Evolutionary conservation across 257 asterid species (phyloP), one percentile per base, ranked within the genome.

Genomic region (Scutellaria barbata): DNA sequence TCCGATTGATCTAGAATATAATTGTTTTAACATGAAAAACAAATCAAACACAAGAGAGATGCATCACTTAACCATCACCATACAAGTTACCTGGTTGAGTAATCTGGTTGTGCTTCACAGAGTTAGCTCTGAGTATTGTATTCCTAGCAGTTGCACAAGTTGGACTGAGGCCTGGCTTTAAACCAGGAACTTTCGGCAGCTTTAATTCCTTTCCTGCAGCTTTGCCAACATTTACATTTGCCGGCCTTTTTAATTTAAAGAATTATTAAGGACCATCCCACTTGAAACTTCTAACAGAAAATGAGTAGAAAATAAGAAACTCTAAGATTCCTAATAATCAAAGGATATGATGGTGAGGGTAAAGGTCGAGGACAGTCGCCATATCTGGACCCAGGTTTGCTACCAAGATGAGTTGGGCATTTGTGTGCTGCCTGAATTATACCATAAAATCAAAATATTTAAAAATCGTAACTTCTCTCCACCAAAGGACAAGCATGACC

Each of bases 271-370:
- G 95, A 60, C 52, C 54, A 54, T 63, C 72, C 74, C 7, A 33
- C 63, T 63, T 68, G 46, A 40, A 63, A 61, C n/a, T 68, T 70
- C 53, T 51, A 62, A 72, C 63, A 4, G 50, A 5, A 63, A 72
- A 77, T 47, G 52, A 73, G 37, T 13, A 56, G 13, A 67, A 60
- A 73, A 18, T 52, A 33, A 39, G 64, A 39, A 53, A 53, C 9
- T 22, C 18, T 48, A 67, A 46, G 30, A 63, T 63, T 66, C 20
- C 16, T 51, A 35, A 46, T 30, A 71, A 45, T 48, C 11, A 54
- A 67, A 77, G 98, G 98, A 94, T 94, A 94, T 91, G 96, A 86
- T 72, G 95, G 73, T 76, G 88, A 71, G 76, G 90, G 79, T 72
- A 74, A 58, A 76, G 90, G 80, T 61, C 78, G 87, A 69, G 86